Evolutionary conservation across 441 rosid genomes (phyloP), one percentile per base, ranked within the genome.

Genomic region (Gossypium trilobum): DNA sequence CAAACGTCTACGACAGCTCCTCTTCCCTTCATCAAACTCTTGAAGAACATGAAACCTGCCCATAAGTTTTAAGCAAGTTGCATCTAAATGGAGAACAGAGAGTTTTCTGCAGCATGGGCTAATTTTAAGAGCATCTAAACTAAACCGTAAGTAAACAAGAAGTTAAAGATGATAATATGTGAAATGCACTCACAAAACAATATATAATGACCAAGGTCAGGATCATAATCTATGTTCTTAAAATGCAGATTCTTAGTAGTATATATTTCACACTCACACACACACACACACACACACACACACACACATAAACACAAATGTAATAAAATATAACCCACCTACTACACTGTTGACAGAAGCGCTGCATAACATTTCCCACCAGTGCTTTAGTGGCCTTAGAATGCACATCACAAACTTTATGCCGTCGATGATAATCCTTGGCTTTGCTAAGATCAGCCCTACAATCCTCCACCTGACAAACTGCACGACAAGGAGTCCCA

Each of bases 291-390:
- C 62, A 68, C 10, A 23, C 13, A 9, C 39, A 73, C 51, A 33
- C 29, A 63, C 55, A 68, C 4, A 23, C 10, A 10, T 8, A 36
- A 36, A 36, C 11, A 36, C 11, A 36, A 36, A 36, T 36, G 44
- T 36, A 36, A 36, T 8, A 68, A 2, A 29, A 57, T 10, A 54
- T 70, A 73, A 74, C 81, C 67, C 44, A 84, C 87, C 84, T 77
- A 78, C 87, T 84, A 77, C 85, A 84, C 67, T 84, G 87, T 62
- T 84, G 87, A 69, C 87, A 84, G 74, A 84, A 84, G 52, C 87
- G 79, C 81, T 82, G 85, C 84, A 80, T 68, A 50, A 75, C 80
- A 69, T 74, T 79, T 20, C 84, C 76, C 36, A 84, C 87, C n/a
- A 77, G 67, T 0, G 81, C 85, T 60, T 69, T 75, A 42, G 82